Evolutionary conservation across 805 yeast species (phyloP), one percentile per base, ranked within the genome.

Genomic region (Saccharomycopsis fodiens): DNA sequence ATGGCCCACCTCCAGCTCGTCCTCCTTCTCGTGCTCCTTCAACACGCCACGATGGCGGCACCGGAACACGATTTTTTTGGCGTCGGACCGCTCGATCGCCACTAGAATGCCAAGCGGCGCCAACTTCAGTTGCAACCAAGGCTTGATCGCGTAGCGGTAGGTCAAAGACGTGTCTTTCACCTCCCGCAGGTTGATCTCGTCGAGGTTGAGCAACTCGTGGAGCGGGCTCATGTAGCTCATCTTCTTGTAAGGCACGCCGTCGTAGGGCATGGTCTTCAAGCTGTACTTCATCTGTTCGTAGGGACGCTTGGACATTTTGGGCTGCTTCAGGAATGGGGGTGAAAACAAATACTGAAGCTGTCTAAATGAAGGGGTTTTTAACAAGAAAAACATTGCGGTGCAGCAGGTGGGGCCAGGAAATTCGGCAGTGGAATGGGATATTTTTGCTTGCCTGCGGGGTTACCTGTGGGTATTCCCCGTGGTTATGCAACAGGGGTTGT

Each of bases 21-120:
- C 36, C 20, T 32, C 20, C 8, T 15, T 15, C 20, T 32, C 36
- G 20, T 32, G 36, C 20, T 32, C 36, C 20, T 32, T 32, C 20
- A 32, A 32, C 22, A 25, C 41, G 23, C 16, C 21, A 7, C 22
- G 41, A 23, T 47, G 42, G 15, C 53, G 48, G 44, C 65, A 61
- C 44, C 61, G 55, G 53, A 61, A 60, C 10, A 62, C 61, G 16
- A 60, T 57, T 43, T 60, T 60, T 16, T 59, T 53, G 2, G 57
- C 44, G 41, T 60, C 65, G 1, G 63, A 59, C 50, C 65, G 54
- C 43, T 60, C 65, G 51, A 62, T 59, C 19, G 53, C 53, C 13
- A 50, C 32, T 12, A 31, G 19, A 12, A 50, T 47, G 19, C 53
- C 53, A 19, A 50, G 45, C 15, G 51, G 53, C 10, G 34, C 41